These are phyloP conservation scores for Neonectria faginata DNA, from an alignment of 2,329 filamentous ascomycete species.

Conservation along the genomic window DNA sequence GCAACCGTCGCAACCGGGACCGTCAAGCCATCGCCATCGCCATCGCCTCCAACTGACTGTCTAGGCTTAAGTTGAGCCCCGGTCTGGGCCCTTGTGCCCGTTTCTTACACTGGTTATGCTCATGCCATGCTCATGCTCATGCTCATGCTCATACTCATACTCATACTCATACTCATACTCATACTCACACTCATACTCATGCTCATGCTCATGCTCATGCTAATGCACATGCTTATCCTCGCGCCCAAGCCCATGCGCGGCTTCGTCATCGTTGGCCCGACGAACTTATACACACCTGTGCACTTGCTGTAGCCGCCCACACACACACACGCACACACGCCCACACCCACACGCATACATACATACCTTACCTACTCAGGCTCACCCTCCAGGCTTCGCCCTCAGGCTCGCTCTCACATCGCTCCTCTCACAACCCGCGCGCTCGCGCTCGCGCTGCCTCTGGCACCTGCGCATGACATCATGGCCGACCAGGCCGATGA, in stretches of 20 bases:
- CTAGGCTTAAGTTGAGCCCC: background rate
- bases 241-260: slow-evolving; percentile 9
- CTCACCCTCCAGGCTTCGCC: background rate
- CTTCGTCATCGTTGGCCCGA: slow-evolving; percentile 21
- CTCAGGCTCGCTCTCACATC: background rate
- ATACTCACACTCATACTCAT: too few relatives aligned
- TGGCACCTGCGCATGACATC: slow-evolving; percentile 38
- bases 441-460: slow-evolving; percentile 29
- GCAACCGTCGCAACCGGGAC: slow-evolving; percentile 7
- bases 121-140: background rate
- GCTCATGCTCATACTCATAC: background rate
- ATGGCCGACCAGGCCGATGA: slow-evolving; percentile 51
- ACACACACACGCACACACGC: too few relatives aligned
- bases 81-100: background rate
- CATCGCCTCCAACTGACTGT: background rate
- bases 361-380: background rate
- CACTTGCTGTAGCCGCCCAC: background rate
- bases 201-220: background rate
- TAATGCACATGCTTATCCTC: background rate
- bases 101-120: background rate
- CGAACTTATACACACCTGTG: slow-evolving; percentile 16
- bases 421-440: slow-evolving; percentile 15
- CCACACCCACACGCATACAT: background rate
- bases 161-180: too few relatives aligned
- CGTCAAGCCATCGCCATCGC: background rate